Conservation (phyloP, 2,329 filamentous ascomycete genomes). For the Sclerotinia borealis region DNA sequence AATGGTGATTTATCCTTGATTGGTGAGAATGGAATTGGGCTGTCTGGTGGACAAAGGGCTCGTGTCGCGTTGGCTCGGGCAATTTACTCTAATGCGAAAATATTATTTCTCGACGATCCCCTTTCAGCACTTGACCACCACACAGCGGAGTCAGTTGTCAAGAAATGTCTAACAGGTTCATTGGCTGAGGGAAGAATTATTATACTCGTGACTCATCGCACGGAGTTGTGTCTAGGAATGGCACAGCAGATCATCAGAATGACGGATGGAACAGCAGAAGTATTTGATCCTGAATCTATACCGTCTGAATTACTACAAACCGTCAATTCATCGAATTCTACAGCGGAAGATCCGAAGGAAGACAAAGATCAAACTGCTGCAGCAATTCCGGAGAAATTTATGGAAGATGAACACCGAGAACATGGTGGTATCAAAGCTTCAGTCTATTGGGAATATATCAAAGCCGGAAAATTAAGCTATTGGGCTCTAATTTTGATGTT, state of each 20-base stretch:
- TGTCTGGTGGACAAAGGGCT: conserved; percentile 56
- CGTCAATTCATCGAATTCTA: conserved; percentile 20
- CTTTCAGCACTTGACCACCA: conserved; percentile 57
- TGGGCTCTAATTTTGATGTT: conserved; percentile 62
- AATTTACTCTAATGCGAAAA: conserved; percentile 48
- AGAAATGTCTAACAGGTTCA: conserved; percentile 49
- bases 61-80: conserved; percentile 55
- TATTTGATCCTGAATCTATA: conserved; percentile 24
- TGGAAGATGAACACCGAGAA: conserved; percentile 69
- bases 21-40: conserved; percentile 54
- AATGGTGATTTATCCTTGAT: conserved; percentile 57
- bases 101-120: conserved; percentile 53
- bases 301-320: conserved; percentile 24
- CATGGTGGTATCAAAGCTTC: conserved; percentile 68
- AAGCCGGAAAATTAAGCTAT: conserved; percentile 67
- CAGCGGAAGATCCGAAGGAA: conserved; percentile 22
- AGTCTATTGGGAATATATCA: conserved; percentile 82
- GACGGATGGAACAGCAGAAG: conserved; percentile 45
- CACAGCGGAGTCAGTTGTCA: conserved; percentile 56
- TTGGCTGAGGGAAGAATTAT: conserved; percentile 48
- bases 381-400: conserved; percentile 65
- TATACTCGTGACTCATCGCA: conserved; percentile 59
- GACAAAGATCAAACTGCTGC: conserved; percentile 31
- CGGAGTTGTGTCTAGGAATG: conserved; percentile 64
- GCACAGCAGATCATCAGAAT: conserved; percentile 71